Evolutionary conservation across 306 rosid species (phyloP), one percentile per base, ranked within the genome.

Genomic region (Cucurbita argyrosperma): DNA sequence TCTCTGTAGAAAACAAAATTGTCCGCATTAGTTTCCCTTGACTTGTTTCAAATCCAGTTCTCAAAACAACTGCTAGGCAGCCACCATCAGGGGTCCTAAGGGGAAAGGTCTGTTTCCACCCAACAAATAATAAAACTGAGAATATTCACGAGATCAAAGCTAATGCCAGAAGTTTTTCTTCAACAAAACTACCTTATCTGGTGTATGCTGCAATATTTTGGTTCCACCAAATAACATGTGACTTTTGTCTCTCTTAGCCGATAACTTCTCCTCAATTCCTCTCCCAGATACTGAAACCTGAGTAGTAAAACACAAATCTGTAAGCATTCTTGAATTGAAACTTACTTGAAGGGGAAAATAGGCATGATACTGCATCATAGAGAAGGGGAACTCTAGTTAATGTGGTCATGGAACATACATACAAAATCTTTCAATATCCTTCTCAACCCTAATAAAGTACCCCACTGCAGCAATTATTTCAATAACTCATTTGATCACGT

Each of bases 11-110:
- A 82, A 95, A 95, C 64, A 95, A 85, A 80, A 95, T 95, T 77
- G 99, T 95, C 30, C 99, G 96, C 99, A 95, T 95, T 80, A 95
- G 85, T 80, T 95, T 95, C 50, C 99, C 99, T 84, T 95, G 99
- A 84, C 97, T 95, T 77, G 99, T 95, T 85, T 95, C 97, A 75
- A 95, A 95, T 47, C 99, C 99, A 76, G 99, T 95, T 82, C 99
- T 88, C 76, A 95, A 79, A 74, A 95, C 92, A 80, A 95, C 96
- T 71, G 97, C 99, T 80, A 95, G 65, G 82, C 99, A 95, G 81
- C 99, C 99, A 38, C 97, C 96, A 80, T 95, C 99, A 61, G 99
- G 97, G 16, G 96, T 85, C 83, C 88, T 95, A 26, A 91, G 84
- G 30, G 91, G 85, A 81, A 91, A 91, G 76, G 90, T 85, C 99